Evolutionary conservation across 169 alveolate species (phyloP), one percentile per base, ranked within the genome.

Genomic region (Cryptosporidium bovis): DNA sequence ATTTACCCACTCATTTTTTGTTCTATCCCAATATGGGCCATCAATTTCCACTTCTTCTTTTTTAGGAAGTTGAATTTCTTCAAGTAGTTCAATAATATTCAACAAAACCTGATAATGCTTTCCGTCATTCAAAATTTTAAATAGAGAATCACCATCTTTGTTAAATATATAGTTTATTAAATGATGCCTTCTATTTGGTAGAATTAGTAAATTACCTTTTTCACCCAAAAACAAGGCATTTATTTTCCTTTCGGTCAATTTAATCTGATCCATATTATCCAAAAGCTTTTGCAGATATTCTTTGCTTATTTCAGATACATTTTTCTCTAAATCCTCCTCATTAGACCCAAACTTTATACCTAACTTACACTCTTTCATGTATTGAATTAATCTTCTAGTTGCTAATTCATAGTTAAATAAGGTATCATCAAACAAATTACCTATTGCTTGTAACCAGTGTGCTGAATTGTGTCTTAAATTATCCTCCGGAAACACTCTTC

Each of bases 1-100:
- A 69, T 69, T 69, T 34, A 69, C 58, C 83, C 83, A 69, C 12
- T 69, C 83, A 55, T 69, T 69, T 33, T 69, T 69, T 31, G 40
- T 48, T 69, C 67, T 51, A 56, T 56, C 67, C 83, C 83, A 69
- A 56, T 69, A 69, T 51, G 83, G 68, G 2, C 83, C 83, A 7
- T 69, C 53, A 53, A 69, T 29, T 3, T 31, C 83, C n/a, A 34
- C 48, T 3, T n/a, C 33, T 31, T 53, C 67, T 51, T 56, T 69
- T 69, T 69, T 46, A 16, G 66, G 83, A 10, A 53, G 51, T 36
- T 69, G 83, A 29, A 69, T 69, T 33, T 56, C 56, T 31, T 69
- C 83, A 7, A 69, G 48, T 3, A 69, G 34, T 27, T 55, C 44
- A 13, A 69, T 66, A 3, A 69, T 7, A 27, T 53, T 48, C 27